A percentile compares a stretch with the other conserved stretches of the same genome.
These are phyloP conservation scores for Populus hybrid DNA, from an alignment of 441 rosid genomes.

Conservation along the genomic window DNA sequence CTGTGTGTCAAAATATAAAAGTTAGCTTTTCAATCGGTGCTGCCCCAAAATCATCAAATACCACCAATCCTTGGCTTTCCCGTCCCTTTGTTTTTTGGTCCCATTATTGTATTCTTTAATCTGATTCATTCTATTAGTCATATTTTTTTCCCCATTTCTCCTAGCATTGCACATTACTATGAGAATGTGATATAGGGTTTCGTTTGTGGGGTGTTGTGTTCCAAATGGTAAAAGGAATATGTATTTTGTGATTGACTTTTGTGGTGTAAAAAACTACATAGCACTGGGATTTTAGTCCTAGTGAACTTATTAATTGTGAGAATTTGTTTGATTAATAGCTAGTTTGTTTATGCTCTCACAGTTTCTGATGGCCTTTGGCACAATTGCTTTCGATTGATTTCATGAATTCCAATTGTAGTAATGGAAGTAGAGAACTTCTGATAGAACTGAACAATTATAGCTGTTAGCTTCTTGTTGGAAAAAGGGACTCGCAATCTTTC, in stretches of 20 bases:
- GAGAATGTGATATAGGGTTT: constrained; percentile 15
- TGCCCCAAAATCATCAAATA: not conserved
- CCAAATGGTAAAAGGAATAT: constrained; percentile 7
- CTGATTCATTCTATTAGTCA: not conserved
- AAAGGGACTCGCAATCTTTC: no score
- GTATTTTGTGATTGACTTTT: constrained; percentile 15
- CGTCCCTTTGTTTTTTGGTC: not conserved
- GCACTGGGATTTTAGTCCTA: constrained; percentile 17
- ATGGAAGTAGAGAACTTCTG: not conserved
- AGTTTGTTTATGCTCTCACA: constrained; percentile 8
- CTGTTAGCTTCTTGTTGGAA: no score
- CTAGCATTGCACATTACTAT: not conserved
- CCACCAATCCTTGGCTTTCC: not conserved
- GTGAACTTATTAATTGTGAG: constrained; percentile 19
- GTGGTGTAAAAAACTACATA: constrained; percentile 23
- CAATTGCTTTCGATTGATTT: not conserved
- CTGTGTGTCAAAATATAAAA: constrained; percentile 4
- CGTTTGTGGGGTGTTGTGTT: constrained; percentile 4
- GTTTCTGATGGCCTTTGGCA: not conserved
- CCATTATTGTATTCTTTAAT: constrained; percentile 6
- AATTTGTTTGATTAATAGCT: not conserved
- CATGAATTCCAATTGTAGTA: not conserved
- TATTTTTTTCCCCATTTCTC: not conserved
- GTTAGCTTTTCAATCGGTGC: constrained; percentile 11
- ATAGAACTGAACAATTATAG: not conserved